These are phyloP conservation scores for Geosmithia morbida DNA, from an alignment of 2,329 filamentous ascomycete genomes.

Conservation along the genomic window DNA sequence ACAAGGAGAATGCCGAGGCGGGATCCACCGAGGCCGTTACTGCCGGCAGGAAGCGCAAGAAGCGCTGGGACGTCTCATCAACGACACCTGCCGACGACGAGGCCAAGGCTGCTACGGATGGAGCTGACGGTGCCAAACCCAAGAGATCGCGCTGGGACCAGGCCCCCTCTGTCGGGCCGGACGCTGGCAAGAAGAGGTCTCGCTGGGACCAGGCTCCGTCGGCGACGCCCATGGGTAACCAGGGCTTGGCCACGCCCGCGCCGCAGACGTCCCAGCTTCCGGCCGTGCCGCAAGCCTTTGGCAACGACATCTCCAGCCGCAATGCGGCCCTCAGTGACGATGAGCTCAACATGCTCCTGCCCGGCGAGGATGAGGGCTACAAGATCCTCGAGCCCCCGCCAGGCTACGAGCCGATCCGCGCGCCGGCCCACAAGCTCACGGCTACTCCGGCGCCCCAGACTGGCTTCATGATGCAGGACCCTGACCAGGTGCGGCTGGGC, in stretches of 20 bases:
- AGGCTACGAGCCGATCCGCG: constrained; percentile 75
- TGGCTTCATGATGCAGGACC: constrained; percentile 97
- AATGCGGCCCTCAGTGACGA: constrained; percentile 82
- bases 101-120: constrained; percentile 31
- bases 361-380: constrained; percentile 79
- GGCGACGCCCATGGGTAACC: constrained; percentile 59
- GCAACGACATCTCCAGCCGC: constrained; percentile 65
- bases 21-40: constrained; percentile 50
- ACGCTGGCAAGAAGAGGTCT: constrained; percentile 59
- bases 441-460: constrained; percentile 59
- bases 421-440: constrained; percentile 60
- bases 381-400: constrained; percentile 82
- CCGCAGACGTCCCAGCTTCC: constrained; percentile 47
- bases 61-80: constrained; percentile 75
- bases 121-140: constrained; percentile 38
- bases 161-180: constrained; percentile 49
- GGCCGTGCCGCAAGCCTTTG: constrained; percentile 49
- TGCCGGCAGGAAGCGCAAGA: constrained; percentile 69
- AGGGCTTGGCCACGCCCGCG: constrained; percentile 65
- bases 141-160: constrained; percentile 86
- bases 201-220: constrained; percentile 87
- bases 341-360: constrained; percentile 83
- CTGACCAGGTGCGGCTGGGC: constrained; percentile 66
- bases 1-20: constrained; percentile 61
- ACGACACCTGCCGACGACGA: constrained; percentile 40